Conservation (phyloP, 768 basidiomycete species). For the Hypholoma sublateritium region DNA sequence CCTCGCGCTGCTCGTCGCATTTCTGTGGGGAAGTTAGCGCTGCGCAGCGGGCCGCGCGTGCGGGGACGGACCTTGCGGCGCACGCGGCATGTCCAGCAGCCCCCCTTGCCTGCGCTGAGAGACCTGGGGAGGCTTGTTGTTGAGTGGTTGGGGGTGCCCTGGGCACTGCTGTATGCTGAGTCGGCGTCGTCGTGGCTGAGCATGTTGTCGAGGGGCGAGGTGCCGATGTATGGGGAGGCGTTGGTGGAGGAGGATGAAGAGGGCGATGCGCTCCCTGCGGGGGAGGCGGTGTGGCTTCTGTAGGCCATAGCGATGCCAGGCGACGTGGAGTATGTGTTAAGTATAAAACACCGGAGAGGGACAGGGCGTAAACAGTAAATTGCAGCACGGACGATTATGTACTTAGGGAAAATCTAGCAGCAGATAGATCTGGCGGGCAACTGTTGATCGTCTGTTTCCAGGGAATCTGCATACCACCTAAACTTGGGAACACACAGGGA, state of each 20-base stretch:
- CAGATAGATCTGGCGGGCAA: constrained; percentile 35
- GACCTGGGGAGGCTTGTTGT: constrained; percentile 52
- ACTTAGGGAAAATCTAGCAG: constrained; percentile 29
- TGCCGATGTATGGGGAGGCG: constrained; percentile 44
- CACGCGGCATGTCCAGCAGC: constrained; percentile 85
- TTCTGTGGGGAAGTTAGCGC: constrained; percentile 38
- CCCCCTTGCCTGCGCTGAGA: constrained; percentile 63
- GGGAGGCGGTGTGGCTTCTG: constrained; percentile 46
- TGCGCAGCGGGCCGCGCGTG: too few relatives aligned
- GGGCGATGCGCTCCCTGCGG: constrained; percentile 49
- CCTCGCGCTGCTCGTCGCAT: constrained; percentile 85
- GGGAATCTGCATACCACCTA: constrained; percentile 22
- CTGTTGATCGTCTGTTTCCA: constrained; percentile 48
- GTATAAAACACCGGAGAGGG: constrained; percentile 22
- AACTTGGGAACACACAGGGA: constrained; percentile 5
- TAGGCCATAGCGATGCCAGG: constrained; percentile 44
- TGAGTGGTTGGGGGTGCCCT: constrained; percentile 47
- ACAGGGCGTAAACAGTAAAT: constrained; percentile 24
- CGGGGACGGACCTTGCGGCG: constrained; percentile 52
- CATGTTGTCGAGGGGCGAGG: constrained; percentile 34
- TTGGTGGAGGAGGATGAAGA: constrained; percentile 44
- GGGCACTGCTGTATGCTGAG: constrained; percentile 31
- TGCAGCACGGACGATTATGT: constrained; percentile 33
- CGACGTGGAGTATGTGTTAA: constrained; percentile 23
- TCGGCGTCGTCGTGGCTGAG: constrained; percentile 37